Conservation (phyloP, 1,284 basidiomycete genomes). For the Salmacisia buchloeana region DNA sequence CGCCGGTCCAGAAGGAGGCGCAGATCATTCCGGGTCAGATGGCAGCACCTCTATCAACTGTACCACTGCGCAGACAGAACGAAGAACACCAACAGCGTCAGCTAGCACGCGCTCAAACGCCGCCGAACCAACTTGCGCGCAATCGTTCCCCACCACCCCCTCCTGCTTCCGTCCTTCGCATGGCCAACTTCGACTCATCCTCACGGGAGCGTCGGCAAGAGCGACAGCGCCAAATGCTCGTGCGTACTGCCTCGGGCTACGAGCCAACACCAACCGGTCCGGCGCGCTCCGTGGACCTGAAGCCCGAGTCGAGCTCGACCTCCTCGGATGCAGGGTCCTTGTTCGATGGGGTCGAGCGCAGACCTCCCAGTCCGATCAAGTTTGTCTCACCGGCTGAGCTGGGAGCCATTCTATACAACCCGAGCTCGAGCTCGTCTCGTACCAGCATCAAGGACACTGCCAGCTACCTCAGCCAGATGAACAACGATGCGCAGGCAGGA, state of each 20-base stretch:
- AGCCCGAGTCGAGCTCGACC: too few species aligned
- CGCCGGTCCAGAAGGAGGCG: too few species aligned
- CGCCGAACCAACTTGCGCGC: neutral
- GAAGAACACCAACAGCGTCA: neutral
- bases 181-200: neutral
- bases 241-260: neutral
- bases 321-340: too few species aligned
- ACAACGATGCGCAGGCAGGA: neutral
- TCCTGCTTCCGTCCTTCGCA: neutral
- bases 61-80: neutral
- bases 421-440: neutral
- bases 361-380: neutral
- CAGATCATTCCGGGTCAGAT: too few species aligned
- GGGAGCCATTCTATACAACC: neutral
- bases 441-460: neutral
- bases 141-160: neutral
- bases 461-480: neutral
- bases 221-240: neutral
- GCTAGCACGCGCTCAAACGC: neutral
- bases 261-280: neutral
- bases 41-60: neutral
- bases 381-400: neutral
- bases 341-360: neutral
- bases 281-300: neutral
- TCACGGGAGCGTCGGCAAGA: neutral